A percentile compares a stretch with the other conserved stretches of the same genome.
phyloP scores from a whole-genome alignment of 139 green algal genomes.

The Tetraselmis chui region DNA sequence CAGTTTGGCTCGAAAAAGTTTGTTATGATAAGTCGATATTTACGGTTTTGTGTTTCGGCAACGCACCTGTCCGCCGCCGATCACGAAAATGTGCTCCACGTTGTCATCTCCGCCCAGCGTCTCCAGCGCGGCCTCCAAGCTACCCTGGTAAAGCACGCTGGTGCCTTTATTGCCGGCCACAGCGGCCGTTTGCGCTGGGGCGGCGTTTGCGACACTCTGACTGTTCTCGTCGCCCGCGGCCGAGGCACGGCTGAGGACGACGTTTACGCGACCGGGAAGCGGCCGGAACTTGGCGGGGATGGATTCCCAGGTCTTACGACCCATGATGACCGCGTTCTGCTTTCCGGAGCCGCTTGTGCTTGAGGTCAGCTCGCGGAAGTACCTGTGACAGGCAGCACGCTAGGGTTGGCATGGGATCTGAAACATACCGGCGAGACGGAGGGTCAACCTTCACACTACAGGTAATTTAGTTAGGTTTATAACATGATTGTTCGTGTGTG shows the following conservation, averaged over 20 bases:
- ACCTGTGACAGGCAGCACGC: no score
- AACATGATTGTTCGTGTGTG: no score
- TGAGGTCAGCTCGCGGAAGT: slow-evolving; percentile 85
- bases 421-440: no score
- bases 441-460: no score
- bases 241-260: slow-evolving; percentile 73
- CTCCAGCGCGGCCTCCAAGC: slow-evolving; percentile 66
- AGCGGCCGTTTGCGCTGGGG: neutral
- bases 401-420: no score
- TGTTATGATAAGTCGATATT: no score
- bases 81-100: slow-evolving; percentile 91
- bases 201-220: slow-evolving; percentile 1
- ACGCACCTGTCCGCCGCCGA: slow-evolving; percentile 89
- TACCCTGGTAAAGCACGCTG: slow-evolving; percentile 43
- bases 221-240: slow-evolving; percentile 14
- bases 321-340: slow-evolving; percentile 97
- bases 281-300: slow-evolving; percentile 89
- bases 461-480: no score
- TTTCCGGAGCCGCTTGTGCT: slow-evolving; percentile 36
- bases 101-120: slow-evolving; percentile 35
- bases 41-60: no score
- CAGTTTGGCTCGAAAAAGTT: no score
- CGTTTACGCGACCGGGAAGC: slow-evolving; percentile 84
- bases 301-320: slow-evolving; percentile 93
- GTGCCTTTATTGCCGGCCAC: neutral